Percentiles rank a stretch among this genome's conserved stretches.
Conservation (phyloP, 768 basidiomycete genomes). For the Albatrellus ellisii region DNA sequence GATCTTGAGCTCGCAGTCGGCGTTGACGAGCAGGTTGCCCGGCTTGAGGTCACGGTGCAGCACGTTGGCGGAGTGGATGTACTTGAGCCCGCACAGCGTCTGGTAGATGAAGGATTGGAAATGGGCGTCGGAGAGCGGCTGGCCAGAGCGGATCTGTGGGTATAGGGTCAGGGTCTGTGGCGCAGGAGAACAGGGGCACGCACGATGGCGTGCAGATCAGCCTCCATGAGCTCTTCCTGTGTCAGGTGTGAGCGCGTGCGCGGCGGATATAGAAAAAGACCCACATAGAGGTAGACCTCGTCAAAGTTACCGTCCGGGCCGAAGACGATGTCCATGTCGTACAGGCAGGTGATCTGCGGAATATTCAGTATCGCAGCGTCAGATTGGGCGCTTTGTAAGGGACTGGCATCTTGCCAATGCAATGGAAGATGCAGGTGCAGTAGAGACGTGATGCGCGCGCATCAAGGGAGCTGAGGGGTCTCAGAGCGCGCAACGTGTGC, state of each 20-base stretch:
- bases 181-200: slow-evolving; percentile 16
- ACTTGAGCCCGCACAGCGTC: slow-evolving; percentile 95
- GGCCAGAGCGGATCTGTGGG: slow-evolving; percentile 66
- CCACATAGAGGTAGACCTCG: slow-evolving; percentile 87
- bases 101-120: slow-evolving; percentile 98
- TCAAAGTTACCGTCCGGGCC: slow-evolving; percentile 87
- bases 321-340: slow-evolving; percentile 97
- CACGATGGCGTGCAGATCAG: slow-evolving; percentile 97
- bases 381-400: slow-evolving; percentile 4
- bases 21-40: slow-evolving; percentile 91
- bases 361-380: slow-evolving; percentile 14
- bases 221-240: slow-evolving; percentile 99
- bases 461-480: too few relatives aligned
- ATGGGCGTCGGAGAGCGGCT: slow-evolving; percentile 81
- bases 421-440: too few relatives aligned
- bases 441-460: too few relatives aligned
- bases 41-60: slow-evolving; percentile 93
- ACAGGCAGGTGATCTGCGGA: slow-evolving; percentile 94
- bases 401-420: too few relatives aligned
- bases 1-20: slow-evolving; percentile 97
- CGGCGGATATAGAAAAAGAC: slow-evolving; percentile 17
- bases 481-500: too few relatives aligned
- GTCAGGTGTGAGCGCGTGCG: slow-evolving; percentile 1
- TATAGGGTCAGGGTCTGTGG: slow-evolving; percentile 1
- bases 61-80: slow-evolving; percentile 97